Evolutionary conservation across 2,329 filamentous ascomycete genomes (phyloP).

Genomic region (Clonostachys byssicola): DNA sequence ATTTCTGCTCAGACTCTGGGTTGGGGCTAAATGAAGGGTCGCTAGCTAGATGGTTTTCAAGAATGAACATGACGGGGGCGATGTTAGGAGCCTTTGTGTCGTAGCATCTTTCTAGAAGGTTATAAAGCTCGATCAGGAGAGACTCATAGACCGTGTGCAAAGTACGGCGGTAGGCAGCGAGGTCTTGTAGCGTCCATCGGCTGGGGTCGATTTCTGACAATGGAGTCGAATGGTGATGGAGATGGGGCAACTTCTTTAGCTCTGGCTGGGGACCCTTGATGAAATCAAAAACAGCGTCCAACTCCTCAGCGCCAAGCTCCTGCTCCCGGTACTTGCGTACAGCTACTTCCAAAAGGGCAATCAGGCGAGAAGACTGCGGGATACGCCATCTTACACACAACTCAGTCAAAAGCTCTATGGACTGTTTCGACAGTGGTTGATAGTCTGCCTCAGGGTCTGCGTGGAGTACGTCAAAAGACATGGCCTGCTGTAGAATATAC

Average conservation of each 20-base stretch:
- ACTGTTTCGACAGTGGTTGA: conserved; percentile 67
- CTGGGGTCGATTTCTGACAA: conserved; percentile 53
- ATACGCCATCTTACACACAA: conserved; percentile 86
- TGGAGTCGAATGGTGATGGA: conserved; percentile 44
- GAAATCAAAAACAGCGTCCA: conserved; percentile 80
- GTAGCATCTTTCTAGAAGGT: conserved; percentile 83
- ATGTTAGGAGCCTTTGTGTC: conserved; percentile 82
- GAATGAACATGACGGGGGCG: conserved; percentile 71
- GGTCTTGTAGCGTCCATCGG: conserved; percentile 67
- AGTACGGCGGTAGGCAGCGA: conserved; percentile 68
- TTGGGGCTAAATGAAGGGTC: conserved; percentile 73
- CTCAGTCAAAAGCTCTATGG: conserved; percentile 79
- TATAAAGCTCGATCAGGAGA: conserved; percentile 81
- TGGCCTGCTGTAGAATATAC: conserved; percentile 72
- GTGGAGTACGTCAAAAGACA: conserved; percentile 61
- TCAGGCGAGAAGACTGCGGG: conserved; percentile 73
- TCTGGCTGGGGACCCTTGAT: conserved; percentile 69
- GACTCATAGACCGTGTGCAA: conserved; percentile 75
- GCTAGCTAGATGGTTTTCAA: conserved; percentile 76
- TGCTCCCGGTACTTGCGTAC: conserved; percentile 81
- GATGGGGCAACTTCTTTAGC: conserved; percentile 57
- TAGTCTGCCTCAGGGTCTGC: conserved; percentile 43
- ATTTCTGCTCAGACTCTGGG: conserved; percentile 67
- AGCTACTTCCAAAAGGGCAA: conserved; percentile 80
- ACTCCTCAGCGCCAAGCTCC: conserved; percentile 73